Evolutionary conservation across 192 early-diverging fungal species (phyloP).

Genomic region (Coemansia sp.): DNA sequence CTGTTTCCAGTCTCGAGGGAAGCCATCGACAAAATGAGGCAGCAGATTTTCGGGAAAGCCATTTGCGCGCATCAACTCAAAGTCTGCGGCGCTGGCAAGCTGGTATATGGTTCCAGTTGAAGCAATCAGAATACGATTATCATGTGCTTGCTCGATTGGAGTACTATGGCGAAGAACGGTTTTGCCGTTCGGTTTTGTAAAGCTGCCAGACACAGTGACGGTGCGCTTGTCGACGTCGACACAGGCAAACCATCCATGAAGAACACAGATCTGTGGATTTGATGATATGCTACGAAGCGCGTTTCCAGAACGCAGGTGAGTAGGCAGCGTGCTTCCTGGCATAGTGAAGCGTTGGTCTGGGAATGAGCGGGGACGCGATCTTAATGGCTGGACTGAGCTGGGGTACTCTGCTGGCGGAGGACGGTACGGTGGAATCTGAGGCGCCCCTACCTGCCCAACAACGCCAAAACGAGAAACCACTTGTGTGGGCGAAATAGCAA

Average conservation of each 20-base stretch:
- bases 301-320: conserved; percentile 17
- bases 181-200: conserved; percentile 23
- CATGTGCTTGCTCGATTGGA: conserved; percentile 19
- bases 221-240: conserved; percentile 20
- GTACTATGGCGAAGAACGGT: conserved; percentile 31
- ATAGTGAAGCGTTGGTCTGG: conserved; percentile 17
- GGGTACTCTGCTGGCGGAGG: conserved; percentile 29
- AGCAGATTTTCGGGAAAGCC: conserved; percentile 35
- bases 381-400: conserved; percentile 37
- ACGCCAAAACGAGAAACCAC: neutral
- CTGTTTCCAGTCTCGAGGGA: conserved; percentile 33
- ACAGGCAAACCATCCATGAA: conserved; percentile 24
- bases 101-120: conserved; percentile 26
- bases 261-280: conserved; percentile 6
- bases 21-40: conserved; percentile 29
- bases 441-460: neutral
- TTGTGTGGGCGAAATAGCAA: conserved; percentile 11
- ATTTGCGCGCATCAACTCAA: conserved; percentile 31
- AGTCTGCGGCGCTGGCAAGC: conserved; percentile 25
- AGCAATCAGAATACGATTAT: conserved; percentile 18
- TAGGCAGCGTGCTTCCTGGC: conserved; percentile 40
- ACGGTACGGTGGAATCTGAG: conserved; percentile 12
- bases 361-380: conserved; percentile 12
- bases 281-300: conserved; percentile 1
- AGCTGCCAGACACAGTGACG: conserved; percentile 29